These are phyloP conservation scores for Blastocystis sp. DNA, from an alignment of 352 stramenopile species.

Conservation along the genomic window DNA sequence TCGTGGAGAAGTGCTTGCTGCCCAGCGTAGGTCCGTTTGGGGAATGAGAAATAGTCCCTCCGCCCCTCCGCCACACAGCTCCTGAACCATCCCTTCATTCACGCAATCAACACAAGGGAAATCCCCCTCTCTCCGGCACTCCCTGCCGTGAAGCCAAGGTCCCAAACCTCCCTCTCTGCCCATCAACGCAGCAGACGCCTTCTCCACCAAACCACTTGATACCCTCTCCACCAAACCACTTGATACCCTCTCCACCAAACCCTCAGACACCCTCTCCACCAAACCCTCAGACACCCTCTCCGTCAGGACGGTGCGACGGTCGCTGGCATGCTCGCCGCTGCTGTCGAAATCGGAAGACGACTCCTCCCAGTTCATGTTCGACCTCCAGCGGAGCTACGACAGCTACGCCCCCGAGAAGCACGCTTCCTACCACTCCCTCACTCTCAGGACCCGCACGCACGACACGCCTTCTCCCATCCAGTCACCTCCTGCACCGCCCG, in stretches of 20 bases:
- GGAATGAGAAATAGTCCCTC: slow-evolving; percentile 3
- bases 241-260: background rate
- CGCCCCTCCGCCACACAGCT: slow-evolving; percentile 15
- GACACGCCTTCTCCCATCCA: slow-evolving; percentile 48
- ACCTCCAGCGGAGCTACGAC: background rate
- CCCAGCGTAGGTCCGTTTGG: background rate
- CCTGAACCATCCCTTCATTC: slow-evolving; percentile 32
- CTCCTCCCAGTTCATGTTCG: background rate
- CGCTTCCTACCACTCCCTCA: background rate
- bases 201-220: background rate
- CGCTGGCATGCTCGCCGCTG: background rate
- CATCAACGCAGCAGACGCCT: background rate
- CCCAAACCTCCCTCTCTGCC: background rate
- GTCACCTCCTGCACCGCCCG: background rate
- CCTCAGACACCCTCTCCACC: background rate
- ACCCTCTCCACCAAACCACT: background rate
- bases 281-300: too few relatives aligned
- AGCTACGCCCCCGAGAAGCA: background rate
- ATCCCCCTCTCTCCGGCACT: background rate
- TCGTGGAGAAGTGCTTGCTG: slow-evolving; percentile 54
- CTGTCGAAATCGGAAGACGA: background rate
- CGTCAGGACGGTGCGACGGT: too few relatives aligned
- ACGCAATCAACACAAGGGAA: background rate
- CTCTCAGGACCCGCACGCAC: background rate
- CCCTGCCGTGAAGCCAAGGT: background rate